Conservation (phyloP, 768 basidiomycete genomes). For the Russula compacta region DNA sequence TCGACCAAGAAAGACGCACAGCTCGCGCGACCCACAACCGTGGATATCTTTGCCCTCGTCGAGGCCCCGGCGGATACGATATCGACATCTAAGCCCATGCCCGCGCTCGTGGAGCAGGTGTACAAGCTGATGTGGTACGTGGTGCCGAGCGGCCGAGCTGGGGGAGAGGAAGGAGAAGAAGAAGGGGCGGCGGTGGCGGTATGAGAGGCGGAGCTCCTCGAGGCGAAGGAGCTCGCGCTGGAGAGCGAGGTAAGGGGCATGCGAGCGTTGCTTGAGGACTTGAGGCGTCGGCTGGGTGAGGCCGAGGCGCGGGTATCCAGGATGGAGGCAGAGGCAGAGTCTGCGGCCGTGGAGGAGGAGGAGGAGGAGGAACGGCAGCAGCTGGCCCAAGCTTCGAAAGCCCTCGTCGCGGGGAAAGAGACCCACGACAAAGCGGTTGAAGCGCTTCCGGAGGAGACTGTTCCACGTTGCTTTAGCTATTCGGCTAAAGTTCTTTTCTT, state of each 20-base stretch:
- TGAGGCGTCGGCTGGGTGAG: constrained; percentile 25
- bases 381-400: background rate
- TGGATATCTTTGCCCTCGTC: constrained; percentile 25
- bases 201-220: constrained; percentile 5
- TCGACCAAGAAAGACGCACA: constrained; percentile 16
- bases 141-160: background rate
- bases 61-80: background rate
- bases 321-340: constrained; percentile 25
- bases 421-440: background rate
- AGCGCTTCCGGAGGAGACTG: background rate
- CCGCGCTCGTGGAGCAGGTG: background rate
- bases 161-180: background rate
- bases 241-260: constrained; percentile 22
- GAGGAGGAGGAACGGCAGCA: background rate
- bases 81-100: background rate
- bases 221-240: constrained; percentile 20
- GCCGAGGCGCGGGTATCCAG: constrained; percentile 26
- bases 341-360: background rate
- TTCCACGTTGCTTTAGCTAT: no score
- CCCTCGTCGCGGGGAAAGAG: background rate
- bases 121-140: background rate
- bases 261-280: constrained; percentile 24
- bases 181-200: background rate
- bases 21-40: constrained; percentile 22
- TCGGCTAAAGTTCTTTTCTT: no score